phyloP scores from a whole-genome alignment of 768 basidiomycete genomes.

The Suillus hirtellus region DNA sequence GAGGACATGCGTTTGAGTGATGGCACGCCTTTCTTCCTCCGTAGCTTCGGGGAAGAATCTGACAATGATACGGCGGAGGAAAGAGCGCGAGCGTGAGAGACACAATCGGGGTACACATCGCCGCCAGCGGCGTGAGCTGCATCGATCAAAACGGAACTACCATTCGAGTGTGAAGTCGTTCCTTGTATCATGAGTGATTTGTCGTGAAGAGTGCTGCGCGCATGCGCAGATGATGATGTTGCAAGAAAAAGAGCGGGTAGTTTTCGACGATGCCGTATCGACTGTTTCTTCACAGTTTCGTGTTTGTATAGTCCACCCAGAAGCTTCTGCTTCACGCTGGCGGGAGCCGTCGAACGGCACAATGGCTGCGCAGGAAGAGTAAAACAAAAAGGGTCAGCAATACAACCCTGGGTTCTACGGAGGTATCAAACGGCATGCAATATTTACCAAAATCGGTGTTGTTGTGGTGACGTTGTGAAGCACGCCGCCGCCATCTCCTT shows the following conservation, averaged over 20 bases:
- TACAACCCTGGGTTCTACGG: slow-evolving; percentile 17
- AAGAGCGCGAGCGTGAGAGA: slow-evolving; percentile 17
- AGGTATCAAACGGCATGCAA: slow-evolving; percentile 18
- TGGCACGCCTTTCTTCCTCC: slow-evolving; percentile 40
- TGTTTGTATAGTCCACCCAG: slow-evolving; percentile 13
- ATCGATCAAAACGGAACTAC: slow-evolving; percentile 25
- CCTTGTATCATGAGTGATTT: slow-evolving; percentile 15
- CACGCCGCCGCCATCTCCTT: slow-evolving; percentile 18
- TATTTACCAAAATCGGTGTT: slow-evolving; percentile 33
- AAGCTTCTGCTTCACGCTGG: slow-evolving; percentile 17
- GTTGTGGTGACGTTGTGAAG: slow-evolving; percentile 25
- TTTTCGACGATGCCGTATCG: slow-evolving; percentile 20
- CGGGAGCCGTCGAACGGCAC: slow-evolving; percentile 20
- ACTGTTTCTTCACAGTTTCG: slow-evolving; percentile 17
- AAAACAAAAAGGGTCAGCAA: slow-evolving; percentile 21
- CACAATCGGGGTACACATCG: slow-evolving; percentile 18
- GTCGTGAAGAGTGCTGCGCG: slow-evolving; percentile 19
- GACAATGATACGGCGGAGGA: slow-evolving; percentile 17
- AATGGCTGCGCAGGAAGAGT: slow-evolving; percentile 24
- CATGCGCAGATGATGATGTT: slow-evolving; percentile 14
- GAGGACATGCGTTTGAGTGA: slow-evolving; percentile 31
- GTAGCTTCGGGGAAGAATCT: slow-evolving; percentile 34
- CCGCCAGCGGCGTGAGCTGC: slow-evolving; percentile 23
- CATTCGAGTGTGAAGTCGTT: slow-evolving; percentile 11
- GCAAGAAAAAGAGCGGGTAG: slow-evolving; percentile 25